phyloP scores from a whole-genome alignment of 1,139 yeast genomes.

The Pichia sp. region DNA sequence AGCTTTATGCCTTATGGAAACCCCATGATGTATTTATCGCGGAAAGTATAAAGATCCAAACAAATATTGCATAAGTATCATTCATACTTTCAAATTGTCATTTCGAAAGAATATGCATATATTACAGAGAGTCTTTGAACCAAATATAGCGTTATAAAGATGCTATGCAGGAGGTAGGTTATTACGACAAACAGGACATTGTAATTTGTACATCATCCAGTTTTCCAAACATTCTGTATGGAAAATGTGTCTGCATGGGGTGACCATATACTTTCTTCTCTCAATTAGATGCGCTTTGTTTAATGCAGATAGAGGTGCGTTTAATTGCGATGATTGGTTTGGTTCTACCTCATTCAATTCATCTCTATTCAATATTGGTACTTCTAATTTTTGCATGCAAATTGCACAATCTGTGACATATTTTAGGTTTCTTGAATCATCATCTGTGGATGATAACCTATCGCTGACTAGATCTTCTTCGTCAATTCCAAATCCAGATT shows the following conservation, averaged over 20 bases:
- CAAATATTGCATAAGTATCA: too few relatives aligned
- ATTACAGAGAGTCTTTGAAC: too few relatives aligned
- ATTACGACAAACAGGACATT: constrained; percentile 89
- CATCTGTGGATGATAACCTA: constrained; percentile 11
- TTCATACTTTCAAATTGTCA: too few relatives aligned
- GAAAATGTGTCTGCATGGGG: constrained; percentile 88
- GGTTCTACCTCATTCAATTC: neutral
- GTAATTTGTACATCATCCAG: constrained; percentile 91
- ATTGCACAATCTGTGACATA: constrained; percentile 68
- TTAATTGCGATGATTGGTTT: neutral
- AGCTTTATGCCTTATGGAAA: too few relatives aligned
- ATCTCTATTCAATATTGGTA: constrained; percentile 40
- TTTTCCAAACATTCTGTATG: constrained; percentile 80
- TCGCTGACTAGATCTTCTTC: constrained; percentile 9
- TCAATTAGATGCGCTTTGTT: too few relatives aligned
- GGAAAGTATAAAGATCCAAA: too few relatives aligned
- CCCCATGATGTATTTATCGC: too few relatives aligned
- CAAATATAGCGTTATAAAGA: too few relatives aligned
- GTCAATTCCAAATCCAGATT: constrained; percentile 39
- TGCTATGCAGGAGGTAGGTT: constrained; percentile 58
- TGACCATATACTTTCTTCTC: constrained; percentile 62
- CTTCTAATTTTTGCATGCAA: constrained; percentile 70
- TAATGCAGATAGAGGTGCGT: too few relatives aligned
- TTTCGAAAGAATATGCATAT: too few relatives aligned
- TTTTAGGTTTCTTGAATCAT: constrained; percentile 21